phyloP scores from a whole-genome alignment of 371 early-diverging fungal species.

The Actinomortierella wolfii region DNA sequence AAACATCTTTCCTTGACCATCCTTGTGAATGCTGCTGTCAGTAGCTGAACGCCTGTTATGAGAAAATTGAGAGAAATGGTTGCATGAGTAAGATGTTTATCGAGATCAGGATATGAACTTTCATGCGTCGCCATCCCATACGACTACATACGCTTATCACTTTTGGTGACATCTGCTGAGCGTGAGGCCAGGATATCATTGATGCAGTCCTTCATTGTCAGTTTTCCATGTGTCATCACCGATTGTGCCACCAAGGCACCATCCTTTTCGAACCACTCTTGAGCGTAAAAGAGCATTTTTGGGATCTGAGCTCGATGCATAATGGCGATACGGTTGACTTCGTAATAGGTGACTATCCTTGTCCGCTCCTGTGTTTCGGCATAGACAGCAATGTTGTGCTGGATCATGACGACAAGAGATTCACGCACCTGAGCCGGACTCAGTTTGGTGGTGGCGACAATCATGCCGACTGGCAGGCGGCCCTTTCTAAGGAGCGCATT shows the following conservation, averaged over 20 bases:
- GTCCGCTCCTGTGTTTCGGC: conserved; percentile 50
- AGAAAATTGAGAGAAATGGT: conserved; percentile 2
- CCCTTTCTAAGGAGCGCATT: conserved; percentile 57
- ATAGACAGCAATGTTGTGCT: conserved; percentile 64
- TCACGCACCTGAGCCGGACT: conserved; percentile 57
- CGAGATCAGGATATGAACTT: too few species aligned
- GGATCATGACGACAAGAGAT: conserved; percentile 63
- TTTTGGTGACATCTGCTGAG: conserved; percentile 24
- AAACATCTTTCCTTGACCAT: conserved; percentile 67
- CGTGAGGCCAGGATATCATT: conserved; percentile 10
- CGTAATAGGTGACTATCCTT: conserved; percentile 67
- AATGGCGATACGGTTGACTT: conserved; percentile 55
- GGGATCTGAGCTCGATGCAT: conserved; percentile 73
- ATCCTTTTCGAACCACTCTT: conserved; percentile 69
- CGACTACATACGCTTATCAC: conserved; percentile 23
- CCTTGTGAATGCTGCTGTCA: conserved; percentile 53
- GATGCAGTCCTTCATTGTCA: conserved; percentile 30
- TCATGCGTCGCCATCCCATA: neutral
- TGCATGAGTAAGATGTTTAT: too few species aligned
- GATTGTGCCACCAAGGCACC: conserved; percentile 46
- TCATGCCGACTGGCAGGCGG: conserved; percentile 50
- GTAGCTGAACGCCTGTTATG: conserved; percentile 48
- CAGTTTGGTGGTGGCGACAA: conserved; percentile 44
- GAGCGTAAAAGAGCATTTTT: conserved; percentile 59
- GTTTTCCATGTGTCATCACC: conserved; percentile 23